Evolutionary conservation across 75 land plant genomes (phyloP).

Genomic region (Picea glauca): DNA sequence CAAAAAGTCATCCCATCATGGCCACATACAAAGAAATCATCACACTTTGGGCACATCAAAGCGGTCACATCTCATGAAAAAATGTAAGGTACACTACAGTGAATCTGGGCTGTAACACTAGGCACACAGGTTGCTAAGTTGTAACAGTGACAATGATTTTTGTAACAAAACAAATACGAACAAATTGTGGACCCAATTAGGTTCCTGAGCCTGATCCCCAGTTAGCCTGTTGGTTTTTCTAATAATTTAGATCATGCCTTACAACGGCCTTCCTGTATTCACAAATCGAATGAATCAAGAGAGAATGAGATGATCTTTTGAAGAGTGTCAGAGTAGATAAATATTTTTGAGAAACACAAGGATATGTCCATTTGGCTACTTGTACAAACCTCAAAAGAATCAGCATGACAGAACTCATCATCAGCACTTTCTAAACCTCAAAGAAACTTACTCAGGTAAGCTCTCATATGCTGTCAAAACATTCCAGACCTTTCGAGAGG

Average conservation of each 20-base stretch:
- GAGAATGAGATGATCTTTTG: neutral
- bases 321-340: neutral
- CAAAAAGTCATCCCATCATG: no score
- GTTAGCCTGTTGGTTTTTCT: neutral
- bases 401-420: neutral
- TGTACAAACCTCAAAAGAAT: neutral
- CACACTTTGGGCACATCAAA: no score
- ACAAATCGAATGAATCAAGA: neutral
- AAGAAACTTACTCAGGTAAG: conserved; percentile 78
- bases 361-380: neutral
- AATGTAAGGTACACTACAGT: no score
- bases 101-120: no score
- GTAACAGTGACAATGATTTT: neutral
- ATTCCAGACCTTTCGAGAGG: conserved; percentile 87
- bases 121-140: neutral
- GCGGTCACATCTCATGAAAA: no score
- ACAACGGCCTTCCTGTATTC: neutral
- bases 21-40: no score
- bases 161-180: neutral
- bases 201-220: neutral
- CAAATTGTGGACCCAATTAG: neutral
- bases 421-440: neutral
- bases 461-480: conserved; percentile 86
- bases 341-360: neutral
- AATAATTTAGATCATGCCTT: neutral